Percentiles rank a stretch among this genome's conserved stretches.
These are phyloP conservation scores for Gleditsia sinensis DNA, from an alignment of 306 rosid species.

Conservation along the genomic window DNA sequence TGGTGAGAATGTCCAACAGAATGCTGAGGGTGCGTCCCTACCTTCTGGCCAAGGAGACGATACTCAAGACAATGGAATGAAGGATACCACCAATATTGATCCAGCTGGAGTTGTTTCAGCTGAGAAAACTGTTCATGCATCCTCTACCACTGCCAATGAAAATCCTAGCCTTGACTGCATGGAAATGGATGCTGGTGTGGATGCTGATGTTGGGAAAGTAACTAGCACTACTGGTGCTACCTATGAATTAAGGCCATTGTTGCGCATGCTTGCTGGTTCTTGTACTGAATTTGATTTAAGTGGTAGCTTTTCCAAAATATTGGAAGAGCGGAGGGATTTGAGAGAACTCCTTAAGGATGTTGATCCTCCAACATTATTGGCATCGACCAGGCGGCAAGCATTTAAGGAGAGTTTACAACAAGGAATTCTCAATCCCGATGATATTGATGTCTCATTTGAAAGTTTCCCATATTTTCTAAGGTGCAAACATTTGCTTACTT, in stretches of 20 bases:
- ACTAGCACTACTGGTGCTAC: conserved; percentile 47
- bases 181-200: conserved; percentile 50
- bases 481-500: conserved; percentile 43
- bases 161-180: conserved; percentile 55
- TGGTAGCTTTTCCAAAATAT: conserved; percentile 64
- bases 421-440: conserved; percentile 65
- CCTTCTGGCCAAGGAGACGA: conserved; percentile 57
- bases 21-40: conserved; percentile 50
- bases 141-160: conserved; percentile 52
- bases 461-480: conserved; percentile 91
- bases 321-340: conserved; percentile 66
- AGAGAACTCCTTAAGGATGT: conserved; percentile 66
- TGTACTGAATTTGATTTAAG: conserved; percentile 63
- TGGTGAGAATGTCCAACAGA: conserved; percentile 55
- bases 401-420: conserved; percentile 67
- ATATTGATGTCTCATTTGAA: conserved; percentile 78
- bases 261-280: conserved; percentile 65
- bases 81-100: conserved; percentile 51
- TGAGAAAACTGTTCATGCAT: conserved; percentile 54
- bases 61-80: conserved; percentile 55
- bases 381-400: conserved; percentile 71
- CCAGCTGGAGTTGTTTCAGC: conserved; percentile 46
- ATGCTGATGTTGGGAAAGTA: conserved; percentile 58
- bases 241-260: conserved; percentile 57
- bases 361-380: conserved; percentile 53